These are phyloP conservation scores for Neurospora sublineolata DNA, from an alignment of 495 filamentous ascomycete genomes.

Conservation along the genomic window DNA sequence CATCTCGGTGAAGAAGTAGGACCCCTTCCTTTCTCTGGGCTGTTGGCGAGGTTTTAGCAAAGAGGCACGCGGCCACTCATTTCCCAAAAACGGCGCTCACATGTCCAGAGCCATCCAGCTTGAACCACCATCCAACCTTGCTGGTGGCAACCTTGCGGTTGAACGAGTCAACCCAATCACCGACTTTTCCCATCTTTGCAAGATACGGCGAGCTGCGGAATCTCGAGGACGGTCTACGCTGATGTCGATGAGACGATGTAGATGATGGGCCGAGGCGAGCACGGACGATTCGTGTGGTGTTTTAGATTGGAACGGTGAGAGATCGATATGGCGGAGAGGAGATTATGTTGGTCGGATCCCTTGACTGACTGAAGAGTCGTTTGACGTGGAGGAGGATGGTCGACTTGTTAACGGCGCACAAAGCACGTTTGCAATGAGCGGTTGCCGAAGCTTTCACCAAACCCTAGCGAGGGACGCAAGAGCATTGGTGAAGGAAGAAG, in stretches of 20 bases:
- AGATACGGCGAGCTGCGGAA: background rate
- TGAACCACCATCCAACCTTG: slow-evolving; percentile 60
- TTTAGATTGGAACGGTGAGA: background rate
- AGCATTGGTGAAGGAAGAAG: background rate
- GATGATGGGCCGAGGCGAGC: background rate
- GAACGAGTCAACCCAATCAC: slow-evolving; percentile 35
- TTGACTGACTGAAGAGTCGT: background rate
- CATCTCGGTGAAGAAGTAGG: slow-evolving; percentile 68
- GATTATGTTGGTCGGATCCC: background rate
- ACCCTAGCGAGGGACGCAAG: background rate
- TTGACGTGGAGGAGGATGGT: background rate
- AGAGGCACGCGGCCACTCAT: background rate
- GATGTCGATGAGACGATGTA: background rate
- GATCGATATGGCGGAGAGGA: background rate
- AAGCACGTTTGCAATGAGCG: background rate
- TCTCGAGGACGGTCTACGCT: background rate
- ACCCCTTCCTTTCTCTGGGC: slow-evolving; percentile 57
- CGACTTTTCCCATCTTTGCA: slow-evolving; percentile 18
- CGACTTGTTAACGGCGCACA: background rate
- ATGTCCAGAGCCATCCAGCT: slow-evolving; percentile 63
- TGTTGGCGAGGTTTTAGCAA: slow-evolving; percentile 40
- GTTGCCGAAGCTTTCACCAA: slow-evolving; percentile 2
- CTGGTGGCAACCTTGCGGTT: slow-evolving; percentile 46
- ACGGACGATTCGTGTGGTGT: background rate
- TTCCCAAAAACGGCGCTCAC: slow-evolving; percentile 32